Evolutionary conservation across 2,329 filamentous ascomycete species (phyloP).

Genomic region (Amauroascus niger): DNA sequence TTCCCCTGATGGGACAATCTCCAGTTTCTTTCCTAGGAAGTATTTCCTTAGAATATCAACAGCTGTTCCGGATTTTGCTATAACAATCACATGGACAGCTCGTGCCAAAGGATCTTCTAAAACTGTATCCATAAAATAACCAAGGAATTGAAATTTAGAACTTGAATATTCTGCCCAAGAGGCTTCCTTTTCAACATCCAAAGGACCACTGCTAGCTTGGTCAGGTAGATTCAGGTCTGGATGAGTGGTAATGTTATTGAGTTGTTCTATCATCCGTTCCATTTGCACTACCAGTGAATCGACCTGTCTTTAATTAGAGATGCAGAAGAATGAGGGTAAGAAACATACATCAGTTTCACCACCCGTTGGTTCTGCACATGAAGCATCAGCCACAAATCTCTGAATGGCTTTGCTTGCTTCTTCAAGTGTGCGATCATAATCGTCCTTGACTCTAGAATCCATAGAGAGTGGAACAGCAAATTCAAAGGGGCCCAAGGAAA

Average conservation of each 20-base stretch:
- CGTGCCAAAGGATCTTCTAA: slow-evolving; percentile 19
- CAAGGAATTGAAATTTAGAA: slow-evolving; percentile 38
- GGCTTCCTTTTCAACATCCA: slow-evolving; percentile 32
- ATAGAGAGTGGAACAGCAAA: slow-evolving; percentile 36
- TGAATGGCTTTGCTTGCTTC: slow-evolving; percentile 25
- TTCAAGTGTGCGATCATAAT: slow-evolving; percentile 31
- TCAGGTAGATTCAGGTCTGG: slow-evolving; percentile 37
- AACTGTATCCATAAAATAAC: slow-evolving; percentile 34
- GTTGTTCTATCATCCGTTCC: slow-evolving; percentile 27
- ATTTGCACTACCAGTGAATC: slow-evolving; percentile 25
- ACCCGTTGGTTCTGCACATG: not conserved
- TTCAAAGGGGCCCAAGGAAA: slow-evolving; percentile 32
- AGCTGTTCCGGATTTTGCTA: slow-evolving; percentile 29
- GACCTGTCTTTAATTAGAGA: slow-evolving; percentile 15
- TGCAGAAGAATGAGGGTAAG: not conserved
- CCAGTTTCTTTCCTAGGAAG: slow-evolving; percentile 32
- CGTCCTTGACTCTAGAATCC: slow-evolving; percentile 37
- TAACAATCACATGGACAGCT: slow-evolving; percentile 35
- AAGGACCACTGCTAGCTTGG: slow-evolving; percentile 28
- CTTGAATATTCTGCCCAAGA: slow-evolving; percentile 41
- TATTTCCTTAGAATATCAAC: slow-evolving; percentile 36
- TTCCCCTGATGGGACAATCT: not conserved
- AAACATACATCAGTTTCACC: slow-evolving; percentile 23
- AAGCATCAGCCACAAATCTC: slow-evolving; percentile 22
- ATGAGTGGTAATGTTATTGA: slow-evolving; percentile 38